Base-by-base conservation (phyloP, 768 basidiomycete genomes). In the Melanogaster broomeanus region DNA sequence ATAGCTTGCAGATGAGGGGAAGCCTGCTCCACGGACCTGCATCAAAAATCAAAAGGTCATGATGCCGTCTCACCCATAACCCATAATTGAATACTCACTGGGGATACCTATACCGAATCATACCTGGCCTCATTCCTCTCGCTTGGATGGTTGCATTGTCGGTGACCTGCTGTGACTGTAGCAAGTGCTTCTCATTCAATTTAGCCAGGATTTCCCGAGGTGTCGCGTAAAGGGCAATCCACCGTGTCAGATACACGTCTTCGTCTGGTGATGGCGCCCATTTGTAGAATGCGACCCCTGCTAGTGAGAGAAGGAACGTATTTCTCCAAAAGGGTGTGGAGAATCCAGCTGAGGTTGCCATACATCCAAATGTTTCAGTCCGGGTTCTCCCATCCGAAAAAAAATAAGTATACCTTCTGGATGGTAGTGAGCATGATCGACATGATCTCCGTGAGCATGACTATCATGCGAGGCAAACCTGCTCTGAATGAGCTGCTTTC, bases 61-160 rank as follows among this genome's bases (percentile, higher is more conserved):
- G 10, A 39, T 33, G 44, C 49, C 33, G 42, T 27, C 48, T 48
- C 31, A 19, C 22, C 22, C 7, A 13, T 21, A n/a, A 40, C 39
- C 19, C 9, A 28, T 24, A 38, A 12, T 33, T 19, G 22, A 45
- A n/a, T 34, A 79, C 88, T 68, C 58, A 92, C 90, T 88, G 85
- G 47, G 88, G 85, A 65, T 84, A 87, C 58, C 85, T 77, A 64
- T 80, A 84, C 35, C 87, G 78, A 64, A 83, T 81, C 34, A 87
- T 76, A 15, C 53, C 55, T 44, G 76, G 59, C 72, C 77, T 61
- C 67, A 75, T 68, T 65, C 74, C 59, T 70, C 74, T 62, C 69
- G 69, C 57, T 61, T 75, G 58, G 33, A 82, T 61, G 10, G 83
- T 59, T 46, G 76, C 57, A 40, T 63, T 70, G 10, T 76, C 71